Evolutionary conservation across 179 eudicot genomes (phyloP).

Genomic region (Beta corolliflora): DNA sequence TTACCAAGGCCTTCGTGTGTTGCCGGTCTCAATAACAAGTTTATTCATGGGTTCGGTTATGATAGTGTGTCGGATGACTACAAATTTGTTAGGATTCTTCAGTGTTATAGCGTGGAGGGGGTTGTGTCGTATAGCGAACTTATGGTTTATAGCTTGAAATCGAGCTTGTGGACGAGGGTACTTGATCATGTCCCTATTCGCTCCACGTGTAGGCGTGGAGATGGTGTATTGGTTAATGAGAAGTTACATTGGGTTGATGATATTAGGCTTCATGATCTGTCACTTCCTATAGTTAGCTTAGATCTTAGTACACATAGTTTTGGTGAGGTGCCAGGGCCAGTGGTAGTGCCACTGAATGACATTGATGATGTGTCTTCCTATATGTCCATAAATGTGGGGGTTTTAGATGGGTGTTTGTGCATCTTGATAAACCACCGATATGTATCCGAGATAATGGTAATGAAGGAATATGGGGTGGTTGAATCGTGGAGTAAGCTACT

Average conservation of each 20-base stretch:
- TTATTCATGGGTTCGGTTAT: slow-evolving; percentile 25
- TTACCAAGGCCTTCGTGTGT: neutral
- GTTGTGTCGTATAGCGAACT: neutral
- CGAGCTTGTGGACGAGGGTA: neutral
- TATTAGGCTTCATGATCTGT: neutral
- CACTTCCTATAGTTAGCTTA: slow-evolving; percentile 14
- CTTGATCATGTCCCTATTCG: slow-evolving; percentile 12
- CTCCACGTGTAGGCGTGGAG: neutral
- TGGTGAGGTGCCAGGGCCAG: neutral
- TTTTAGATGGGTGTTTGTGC: slow-evolving; percentile 30
- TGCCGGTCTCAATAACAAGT: neutral
- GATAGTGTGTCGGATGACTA: slow-evolving; percentile 22
- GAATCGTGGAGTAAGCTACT: slow-evolving; percentile 25
- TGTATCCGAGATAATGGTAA: neutral
- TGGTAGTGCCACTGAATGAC: neutral
- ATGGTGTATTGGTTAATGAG: slow-evolving; percentile 17
- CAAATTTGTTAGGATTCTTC: slow-evolving; percentile 29
- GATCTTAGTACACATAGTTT: slow-evolving; percentile 5
- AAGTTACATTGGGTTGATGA: slow-evolving; percentile 19
- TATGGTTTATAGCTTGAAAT: slow-evolving; percentile 29
- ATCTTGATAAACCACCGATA: neutral
- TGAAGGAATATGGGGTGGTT: slow-evolving; percentile 29
- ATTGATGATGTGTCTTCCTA: neutral
- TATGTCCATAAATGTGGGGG: neutral
- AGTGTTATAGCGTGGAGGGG: neutral